Evolutionary conservation across 2,329 filamentous ascomycete species (phyloP).

Genomic region (Cyphellophora attinorum): DNA sequence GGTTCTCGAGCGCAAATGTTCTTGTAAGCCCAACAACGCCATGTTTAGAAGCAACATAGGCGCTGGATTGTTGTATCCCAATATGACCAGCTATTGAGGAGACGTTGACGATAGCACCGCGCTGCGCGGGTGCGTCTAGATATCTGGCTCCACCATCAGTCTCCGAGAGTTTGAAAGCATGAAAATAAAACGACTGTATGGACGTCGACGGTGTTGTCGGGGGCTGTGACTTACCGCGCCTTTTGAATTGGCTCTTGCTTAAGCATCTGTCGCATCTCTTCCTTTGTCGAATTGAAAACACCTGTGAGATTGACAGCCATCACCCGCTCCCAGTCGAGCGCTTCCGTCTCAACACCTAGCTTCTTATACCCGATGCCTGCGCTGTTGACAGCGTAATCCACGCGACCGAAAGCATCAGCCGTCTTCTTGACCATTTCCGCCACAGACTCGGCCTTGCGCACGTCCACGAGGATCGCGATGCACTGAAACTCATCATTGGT

Average conservation of each 20-base stretch:
- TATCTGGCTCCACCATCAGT: too few relatives aligned
- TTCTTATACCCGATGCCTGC: constrained; percentile 56
- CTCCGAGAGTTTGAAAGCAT: too few relatives aligned
- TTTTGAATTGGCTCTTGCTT: constrained; percentile 10
- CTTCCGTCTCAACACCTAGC: constrained; percentile 23
- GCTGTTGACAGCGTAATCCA: constrained; percentile 93
- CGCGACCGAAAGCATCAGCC: constrained; percentile 25
- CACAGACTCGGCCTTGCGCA: constrained; percentile 3
- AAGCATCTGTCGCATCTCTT: constrained; percentile 49
- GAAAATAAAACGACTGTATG: constrained; percentile 1
- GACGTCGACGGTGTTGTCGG: constrained; percentile 1
- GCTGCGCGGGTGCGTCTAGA: too few relatives aligned
- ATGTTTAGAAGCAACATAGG: constrained; percentile 8
- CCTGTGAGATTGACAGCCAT: constrained; percentile 93
- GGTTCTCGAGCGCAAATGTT: constrained; percentile 29
- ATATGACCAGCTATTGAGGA: constrained; percentile 8
- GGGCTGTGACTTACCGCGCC: not conserved
- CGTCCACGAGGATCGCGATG: constrained; percentile 5
- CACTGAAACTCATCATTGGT: too few relatives aligned
- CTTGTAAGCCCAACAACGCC: constrained; percentile 10
- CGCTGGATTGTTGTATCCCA: constrained; percentile 1
- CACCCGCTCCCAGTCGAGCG: constrained; percentile 86
- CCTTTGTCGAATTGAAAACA: constrained; percentile 91
- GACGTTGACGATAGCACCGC: constrained; percentile 33
- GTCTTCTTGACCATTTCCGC: constrained; percentile 1